Evolutionary conservation across 345 rosid species (phyloP).

Genomic region (Eucalyptus tenuipes): DNA sequence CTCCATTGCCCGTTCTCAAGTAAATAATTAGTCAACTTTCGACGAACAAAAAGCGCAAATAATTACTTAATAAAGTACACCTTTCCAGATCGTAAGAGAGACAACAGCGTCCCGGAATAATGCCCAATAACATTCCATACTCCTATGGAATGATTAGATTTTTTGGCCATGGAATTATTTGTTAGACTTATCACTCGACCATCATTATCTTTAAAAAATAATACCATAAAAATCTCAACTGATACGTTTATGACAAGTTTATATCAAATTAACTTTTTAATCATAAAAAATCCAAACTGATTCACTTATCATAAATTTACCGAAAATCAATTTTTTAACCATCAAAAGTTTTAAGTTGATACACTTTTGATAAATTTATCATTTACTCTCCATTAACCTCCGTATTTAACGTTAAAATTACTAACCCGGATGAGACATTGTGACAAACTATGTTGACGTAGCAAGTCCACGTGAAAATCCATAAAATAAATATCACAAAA

Average conservation of each 20-base stretch:
- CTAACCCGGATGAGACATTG: rapidly evolving
- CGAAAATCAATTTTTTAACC: no score
- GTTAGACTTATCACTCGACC: not conserved
- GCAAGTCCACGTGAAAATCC: no score
- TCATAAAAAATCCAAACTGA: rapidly evolving
- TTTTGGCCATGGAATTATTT: not conserved
- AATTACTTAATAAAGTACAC: not conserved
- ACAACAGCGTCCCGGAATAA: not conserved
- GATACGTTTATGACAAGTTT: rapidly evolving
- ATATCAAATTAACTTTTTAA: rapidly evolving
- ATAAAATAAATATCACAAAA: rapidly evolving
- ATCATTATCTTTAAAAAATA: not conserved
- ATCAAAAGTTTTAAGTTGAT: rapidly evolving
- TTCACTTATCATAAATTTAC: rapidly evolving
- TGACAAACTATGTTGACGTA: no score
- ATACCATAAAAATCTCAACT: no score
- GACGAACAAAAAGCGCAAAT: not conserved
- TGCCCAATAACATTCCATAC: not conserved
- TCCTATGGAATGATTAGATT: not conserved
- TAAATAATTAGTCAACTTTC: not conserved
- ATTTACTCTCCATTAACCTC: no score
- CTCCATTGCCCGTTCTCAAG: not conserved
- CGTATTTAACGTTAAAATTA: no score
- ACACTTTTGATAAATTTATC: no score
- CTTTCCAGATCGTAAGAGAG: not conserved